phyloP scores from a whole-genome alignment of 164 flowering plant genomes.

The Magnolia kwangsiensis region DNA sequence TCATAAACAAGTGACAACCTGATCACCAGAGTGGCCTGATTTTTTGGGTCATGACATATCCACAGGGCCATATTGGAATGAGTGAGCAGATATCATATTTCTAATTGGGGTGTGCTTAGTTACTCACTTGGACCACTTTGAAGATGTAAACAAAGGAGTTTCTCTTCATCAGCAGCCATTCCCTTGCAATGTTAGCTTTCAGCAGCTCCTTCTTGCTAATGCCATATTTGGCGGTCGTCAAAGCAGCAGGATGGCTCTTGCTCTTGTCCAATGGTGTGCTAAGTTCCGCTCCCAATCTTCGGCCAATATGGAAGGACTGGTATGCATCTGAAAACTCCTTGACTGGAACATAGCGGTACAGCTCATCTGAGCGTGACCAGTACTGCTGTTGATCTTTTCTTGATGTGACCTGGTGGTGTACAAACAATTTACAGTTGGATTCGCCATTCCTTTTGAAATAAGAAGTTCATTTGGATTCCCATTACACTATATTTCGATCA shows the following conservation, averaged over 20 bases:
- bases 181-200: constrained; percentile 38
- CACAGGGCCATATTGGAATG: too few relatives aligned
- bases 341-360: constrained; percentile 38
- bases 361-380: constrained; percentile 38
- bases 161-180: constrained; percentile 40
- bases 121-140: constrained; percentile 35
- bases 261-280: constrained; percentile 36
- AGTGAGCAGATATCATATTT: too few relatives aligned
- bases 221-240: constrained; percentile 36
- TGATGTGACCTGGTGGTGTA: constrained; percentile 51
- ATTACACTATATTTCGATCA: too few relatives aligned
- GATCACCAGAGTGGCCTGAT: too few relatives aligned
- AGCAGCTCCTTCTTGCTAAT: constrained; percentile 32
- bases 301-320: constrained; percentile 43
- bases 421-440: background rate
- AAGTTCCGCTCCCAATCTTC: constrained; percentile 29
- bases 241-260: constrained; percentile 44
- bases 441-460: background rate
- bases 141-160: constrained; percentile 38
- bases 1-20: too few relatives aligned
- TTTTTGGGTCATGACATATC: too few relatives aligned
- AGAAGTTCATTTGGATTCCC: too few relatives aligned
- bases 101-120: too few relatives aligned
- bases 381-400: constrained; percentile 71
- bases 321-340: constrained; percentile 44